These are phyloP conservation scores for Magnaporthiopsis rhizophila DNA, from an alignment of 2,329 filamentous ascomycete genomes.

Conservation along the genomic window DNA sequence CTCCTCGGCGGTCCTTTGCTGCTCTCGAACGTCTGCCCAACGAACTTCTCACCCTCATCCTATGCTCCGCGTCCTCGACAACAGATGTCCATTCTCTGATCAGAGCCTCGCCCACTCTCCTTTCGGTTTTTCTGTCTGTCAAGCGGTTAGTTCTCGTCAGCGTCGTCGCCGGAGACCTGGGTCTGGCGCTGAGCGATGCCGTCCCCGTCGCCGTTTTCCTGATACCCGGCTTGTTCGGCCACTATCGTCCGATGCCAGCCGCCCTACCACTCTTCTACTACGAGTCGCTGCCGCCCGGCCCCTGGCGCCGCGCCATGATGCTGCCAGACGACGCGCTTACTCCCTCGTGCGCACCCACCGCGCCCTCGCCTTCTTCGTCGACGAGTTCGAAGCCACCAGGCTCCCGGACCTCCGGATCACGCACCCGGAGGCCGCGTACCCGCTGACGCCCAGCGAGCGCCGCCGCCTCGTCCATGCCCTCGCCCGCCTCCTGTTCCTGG, in stretches of 20 bases:
- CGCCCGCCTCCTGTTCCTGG: not conserved
- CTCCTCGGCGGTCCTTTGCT: not conserved
- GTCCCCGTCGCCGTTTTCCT: not conserved
- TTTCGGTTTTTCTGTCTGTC: not conserved
- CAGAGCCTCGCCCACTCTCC: not conserved
- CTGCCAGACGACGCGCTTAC: too few relatives aligned
- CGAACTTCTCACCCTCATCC: not conserved
- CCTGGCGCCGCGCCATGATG: too few relatives aligned
- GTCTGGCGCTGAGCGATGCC: not conserved
- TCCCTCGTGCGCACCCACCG: too few relatives aligned
- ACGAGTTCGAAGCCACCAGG: not conserved
- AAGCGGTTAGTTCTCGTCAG: not conserved
- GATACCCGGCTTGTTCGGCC: too few relatives aligned
- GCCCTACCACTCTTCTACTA: fast-evolving
- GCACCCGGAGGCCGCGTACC: not conserved
- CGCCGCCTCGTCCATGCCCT: not conserved
- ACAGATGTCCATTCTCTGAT: not conserved
- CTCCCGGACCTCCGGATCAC: not conserved
- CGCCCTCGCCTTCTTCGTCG: not conserved
- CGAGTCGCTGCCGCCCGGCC: too few relatives aligned
- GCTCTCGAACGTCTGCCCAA: not conserved
- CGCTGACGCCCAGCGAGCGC: not conserved
- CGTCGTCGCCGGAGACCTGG: not conserved
- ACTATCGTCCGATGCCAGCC: too few relatives aligned
- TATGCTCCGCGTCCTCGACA: not conserved